Conservation (phyloP, 208 protist genomes). For the Acanthamoeba culbertsoni region DNA sequence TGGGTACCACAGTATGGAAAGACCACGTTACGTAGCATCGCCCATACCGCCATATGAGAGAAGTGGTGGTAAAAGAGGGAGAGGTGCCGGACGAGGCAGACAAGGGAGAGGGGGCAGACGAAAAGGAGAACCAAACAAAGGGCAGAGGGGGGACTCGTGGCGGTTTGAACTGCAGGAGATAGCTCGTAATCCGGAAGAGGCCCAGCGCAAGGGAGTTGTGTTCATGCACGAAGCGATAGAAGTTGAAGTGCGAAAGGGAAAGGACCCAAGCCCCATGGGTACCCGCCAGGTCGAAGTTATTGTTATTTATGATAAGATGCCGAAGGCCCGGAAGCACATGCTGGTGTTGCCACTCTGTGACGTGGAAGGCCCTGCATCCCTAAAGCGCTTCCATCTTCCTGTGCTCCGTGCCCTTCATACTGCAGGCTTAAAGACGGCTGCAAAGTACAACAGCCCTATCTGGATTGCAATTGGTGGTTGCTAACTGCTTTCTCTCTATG, state of each 20-base stretch:
- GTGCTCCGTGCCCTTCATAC: not conserved
- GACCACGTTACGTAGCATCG: too few relatives aligned
- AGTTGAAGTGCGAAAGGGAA: not conserved
- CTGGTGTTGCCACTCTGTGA: not conserved
- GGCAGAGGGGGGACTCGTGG: too few relatives aligned
- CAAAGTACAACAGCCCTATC: not conserved
- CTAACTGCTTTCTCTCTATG: not conserved
- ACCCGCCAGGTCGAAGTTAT: not conserved
- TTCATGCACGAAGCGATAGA: not conserved
- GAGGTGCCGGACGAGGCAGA: not conserved
- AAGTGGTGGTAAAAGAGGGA: not conserved
- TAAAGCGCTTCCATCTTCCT: conserved; percentile 8
- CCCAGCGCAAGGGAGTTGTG: not conserved
- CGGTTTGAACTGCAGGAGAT: not conserved
- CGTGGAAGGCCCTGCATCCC: not conserved
- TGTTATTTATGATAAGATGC: conserved; percentile 46
- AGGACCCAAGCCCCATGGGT: not conserved
- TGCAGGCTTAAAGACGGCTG: not conserved
- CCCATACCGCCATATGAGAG: too few relatives aligned
- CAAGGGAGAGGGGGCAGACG: not conserved
- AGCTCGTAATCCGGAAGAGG: not conserved
- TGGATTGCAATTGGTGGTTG: not conserved
- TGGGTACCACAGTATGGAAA: too few relatives aligned
- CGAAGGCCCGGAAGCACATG: not conserved
- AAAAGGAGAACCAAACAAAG: too few relatives aligned